These are phyloP conservation scores for Carallia pectinifolia DNA, from an alignment of 345 rosid genomes.

Conservation along the genomic window DNA sequence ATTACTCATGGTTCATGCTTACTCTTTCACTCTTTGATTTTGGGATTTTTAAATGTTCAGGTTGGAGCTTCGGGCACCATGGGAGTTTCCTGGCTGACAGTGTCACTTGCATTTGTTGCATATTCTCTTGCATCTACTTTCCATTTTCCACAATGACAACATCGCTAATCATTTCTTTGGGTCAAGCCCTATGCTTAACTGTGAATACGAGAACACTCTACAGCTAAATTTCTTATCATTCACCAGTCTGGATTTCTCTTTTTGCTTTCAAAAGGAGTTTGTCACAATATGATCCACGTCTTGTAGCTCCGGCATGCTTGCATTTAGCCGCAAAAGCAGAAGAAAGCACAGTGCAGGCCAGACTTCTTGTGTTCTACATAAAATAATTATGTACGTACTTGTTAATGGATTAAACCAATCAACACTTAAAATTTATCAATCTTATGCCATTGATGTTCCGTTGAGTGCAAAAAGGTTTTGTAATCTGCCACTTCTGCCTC, in stretches of 20 bases:
- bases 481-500: conserved; percentile 17
- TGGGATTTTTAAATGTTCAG: neutral
- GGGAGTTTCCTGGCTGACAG: too few species aligned
- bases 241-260: conserved; percentile 6
- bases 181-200: neutral
- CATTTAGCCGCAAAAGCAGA: conserved; percentile 97
- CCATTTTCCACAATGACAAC: too few species aligned
- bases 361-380: conserved; percentile 61
- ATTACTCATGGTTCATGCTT: neutral
- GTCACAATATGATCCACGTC: conserved; percentile 89
- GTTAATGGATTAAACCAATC: conserved; percentile 10
- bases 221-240: conserved; percentile 4
- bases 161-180: too few species aligned
- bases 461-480: conserved; percentile 21
- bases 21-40: neutral
- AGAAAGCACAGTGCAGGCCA: conserved; percentile 95
- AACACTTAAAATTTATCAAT: neutral
- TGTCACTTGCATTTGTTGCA: neutral
- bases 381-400: conserved; percentile 61
- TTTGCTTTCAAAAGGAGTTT: conserved; percentile 64
- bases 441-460: neutral
- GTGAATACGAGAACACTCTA: neutral
- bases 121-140: too few species aligned
- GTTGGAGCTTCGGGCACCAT: conserved; percentile 5
- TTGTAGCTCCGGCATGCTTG: conserved; percentile 93